These are phyloP conservation scores for Chenopodium berlandieri DNA, from an alignment of 148 eudicot genomes.

Conservation along the genomic window DNA sequence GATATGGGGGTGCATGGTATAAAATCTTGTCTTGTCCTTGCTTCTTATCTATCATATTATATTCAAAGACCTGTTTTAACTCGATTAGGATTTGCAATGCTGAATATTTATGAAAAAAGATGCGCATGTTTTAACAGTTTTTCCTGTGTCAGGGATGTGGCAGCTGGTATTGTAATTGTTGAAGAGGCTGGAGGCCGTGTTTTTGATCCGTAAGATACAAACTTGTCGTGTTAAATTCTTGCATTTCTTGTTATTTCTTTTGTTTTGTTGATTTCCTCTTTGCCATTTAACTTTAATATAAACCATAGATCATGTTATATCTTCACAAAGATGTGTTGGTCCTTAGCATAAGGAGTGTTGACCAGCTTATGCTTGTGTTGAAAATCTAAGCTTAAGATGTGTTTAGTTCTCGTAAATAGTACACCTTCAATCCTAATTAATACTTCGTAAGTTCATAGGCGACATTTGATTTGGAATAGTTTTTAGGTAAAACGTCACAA, in stretches of 20 bases:
- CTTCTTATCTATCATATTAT: background rate
- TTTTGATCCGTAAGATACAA: conserved; percentile 40
- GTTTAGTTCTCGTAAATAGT: background rate
- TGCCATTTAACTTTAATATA: background rate
- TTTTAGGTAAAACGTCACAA: too few species aligned
- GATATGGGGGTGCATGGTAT: conserved; percentile 93
- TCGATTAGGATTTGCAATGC: background rate
- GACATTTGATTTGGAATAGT: background rate
- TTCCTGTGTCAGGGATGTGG: conserved; percentile 65
- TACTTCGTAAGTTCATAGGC: background rate
- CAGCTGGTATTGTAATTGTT: conserved; percentile 78
- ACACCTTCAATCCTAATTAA: background rate
- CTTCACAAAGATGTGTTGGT: background rate
- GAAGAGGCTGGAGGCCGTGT: conserved; percentile 88
- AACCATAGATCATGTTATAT: background rate
- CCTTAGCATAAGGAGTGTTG: background rate
- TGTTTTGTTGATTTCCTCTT: conserved; percentile 2
- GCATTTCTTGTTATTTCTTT: background rate
- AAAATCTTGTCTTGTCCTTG: background rate
- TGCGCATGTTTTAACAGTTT: background rate
- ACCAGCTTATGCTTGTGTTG: background rate
- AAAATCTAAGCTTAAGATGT: background rate
- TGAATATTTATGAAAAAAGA: background rate
- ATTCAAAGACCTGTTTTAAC: background rate
- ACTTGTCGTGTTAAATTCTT: background rate